These are phyloP conservation scores for Vitis rupestris DNA, from an alignment of 164 flowering plant species.

Conservation along the genomic window DNA sequence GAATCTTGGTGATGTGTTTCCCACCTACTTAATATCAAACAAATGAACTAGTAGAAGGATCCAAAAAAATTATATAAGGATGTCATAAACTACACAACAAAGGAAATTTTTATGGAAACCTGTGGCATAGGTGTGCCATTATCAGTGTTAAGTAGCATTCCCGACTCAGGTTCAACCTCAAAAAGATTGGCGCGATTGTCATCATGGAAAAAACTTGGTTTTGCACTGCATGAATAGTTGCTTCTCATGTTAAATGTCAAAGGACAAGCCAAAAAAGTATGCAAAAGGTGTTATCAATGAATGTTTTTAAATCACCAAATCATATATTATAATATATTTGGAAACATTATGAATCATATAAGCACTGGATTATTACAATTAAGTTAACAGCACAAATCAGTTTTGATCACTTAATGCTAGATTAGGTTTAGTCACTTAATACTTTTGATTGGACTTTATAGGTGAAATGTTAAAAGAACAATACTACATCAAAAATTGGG, in stretches of 20 bases:
- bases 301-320: too few relatives aligned
- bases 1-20: constrained; percentile 39
- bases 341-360: too few relatives aligned
- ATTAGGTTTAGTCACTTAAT: background rate
- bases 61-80: background rate
- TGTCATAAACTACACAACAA: background rate
- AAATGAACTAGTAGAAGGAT: constrained; percentile 5
- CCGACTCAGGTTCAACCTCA: constrained; percentile 87
- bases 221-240: constrained; percentile 52
- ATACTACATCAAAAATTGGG: background rate
- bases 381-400: background rate
- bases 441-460: too few relatives aligned
- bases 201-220: constrained; percentile 92
- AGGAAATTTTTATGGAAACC: constrained; percentile 34
- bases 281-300: too few relatives aligned
- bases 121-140: constrained; percentile 87
- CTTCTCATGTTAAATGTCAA: background rate
- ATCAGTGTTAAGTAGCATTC: constrained; percentile 88
- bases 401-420: background rate
- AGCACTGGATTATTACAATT: too few relatives aligned
- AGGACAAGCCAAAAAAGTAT: too few relatives aligned
- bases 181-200: constrained; percentile 80
- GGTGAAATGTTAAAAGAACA: background rate
- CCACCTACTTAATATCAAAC: constrained; percentile 45
- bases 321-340: too few relatives aligned